phyloP scores from a whole-genome alignment of 768 basidiomycete genomes.

The Clitopilus hobsonii region DNA sequence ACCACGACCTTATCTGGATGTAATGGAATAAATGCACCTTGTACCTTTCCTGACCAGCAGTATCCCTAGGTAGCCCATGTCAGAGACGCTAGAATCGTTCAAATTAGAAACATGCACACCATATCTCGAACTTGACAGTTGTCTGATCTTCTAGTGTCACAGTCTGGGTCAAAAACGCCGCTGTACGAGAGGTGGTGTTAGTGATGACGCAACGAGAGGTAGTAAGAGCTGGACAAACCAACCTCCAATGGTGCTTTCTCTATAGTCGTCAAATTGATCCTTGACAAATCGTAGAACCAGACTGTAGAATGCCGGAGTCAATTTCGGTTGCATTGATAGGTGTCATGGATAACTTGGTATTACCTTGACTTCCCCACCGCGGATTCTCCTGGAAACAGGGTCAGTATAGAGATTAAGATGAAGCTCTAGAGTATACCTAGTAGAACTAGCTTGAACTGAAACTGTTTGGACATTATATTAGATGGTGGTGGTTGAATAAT shows the following conservation, averaged over 20 bases:
- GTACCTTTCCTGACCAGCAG: constrained; percentile 93
- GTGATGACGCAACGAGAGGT: not conserved
- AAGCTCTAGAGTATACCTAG: constrained; percentile 50
- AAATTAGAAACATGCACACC: constrained; percentile 44
- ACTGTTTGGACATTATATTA: constrained; percentile 79
- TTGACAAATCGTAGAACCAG: constrained; percentile 95
- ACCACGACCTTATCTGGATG: constrained; percentile 8
- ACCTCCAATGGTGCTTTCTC: constrained; percentile 94
- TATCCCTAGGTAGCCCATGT: constrained; percentile 59
- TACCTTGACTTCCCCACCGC: constrained; percentile 97
- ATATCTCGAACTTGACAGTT: constrained; percentile 97
- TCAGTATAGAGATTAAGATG: constrained; percentile 7
- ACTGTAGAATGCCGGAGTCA: constrained; percentile 33
- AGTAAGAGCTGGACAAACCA: constrained; percentile 11
- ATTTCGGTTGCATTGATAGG: constrained; percentile 17
- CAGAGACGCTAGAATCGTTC: constrained; percentile 2
- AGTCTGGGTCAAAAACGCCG: constrained; percentile 98
- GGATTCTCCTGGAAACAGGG: constrained; percentile 68
- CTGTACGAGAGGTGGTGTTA: constrained; percentile 32
- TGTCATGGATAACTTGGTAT: constrained; percentile 18
- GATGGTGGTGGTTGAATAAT: constrained; percentile 18
- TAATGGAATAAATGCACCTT: constrained; percentile 47
- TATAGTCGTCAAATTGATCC: constrained; percentile 93
- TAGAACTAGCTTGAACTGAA: constrained; percentile 94
- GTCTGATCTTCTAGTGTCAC: constrained; percentile 86